Conservation (phyloP, 768 basidiomycete genomes). For the Rhizopogon sp. region DNA sequence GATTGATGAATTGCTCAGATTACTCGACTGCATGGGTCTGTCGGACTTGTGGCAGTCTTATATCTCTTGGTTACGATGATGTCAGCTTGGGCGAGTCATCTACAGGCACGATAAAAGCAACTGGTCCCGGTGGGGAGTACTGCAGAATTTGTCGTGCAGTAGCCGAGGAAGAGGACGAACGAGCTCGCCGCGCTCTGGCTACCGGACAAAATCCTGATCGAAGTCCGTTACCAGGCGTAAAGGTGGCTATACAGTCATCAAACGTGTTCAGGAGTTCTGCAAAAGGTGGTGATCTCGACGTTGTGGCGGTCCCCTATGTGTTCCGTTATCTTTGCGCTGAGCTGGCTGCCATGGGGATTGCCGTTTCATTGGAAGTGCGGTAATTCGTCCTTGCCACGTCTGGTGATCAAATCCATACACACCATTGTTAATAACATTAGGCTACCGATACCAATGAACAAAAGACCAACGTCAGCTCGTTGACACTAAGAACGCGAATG, state of each 20-base stretch:
- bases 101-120: conserved; percentile 47
- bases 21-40: conserved; percentile 99
- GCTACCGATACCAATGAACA: conserved; percentile 6
- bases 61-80: conserved; percentile 95
- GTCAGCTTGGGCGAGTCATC: conserved; percentile 62
- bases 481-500: background rate
- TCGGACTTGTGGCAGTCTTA: conserved; percentile 90
- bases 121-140: conserved; percentile 85
- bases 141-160: conserved; percentile 87
- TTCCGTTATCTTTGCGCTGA: conserved; percentile 94
- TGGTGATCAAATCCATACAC: conserved; percentile 10
- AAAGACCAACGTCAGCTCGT: background rate
- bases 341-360: conserved; percentile 97
- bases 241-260: conserved; percentile 60
- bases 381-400: conserved; percentile 18
- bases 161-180: conserved; percentile 59
- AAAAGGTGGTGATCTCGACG: conserved; percentile 84
- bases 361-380: conserved; percentile 75
- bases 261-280: conserved; percentile 54
- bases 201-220: conserved; percentile 46
- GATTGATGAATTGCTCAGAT: conserved; percentile 99
- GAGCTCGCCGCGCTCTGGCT: conserved; percentile 53
- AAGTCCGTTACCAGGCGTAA: conserved; percentile 44
- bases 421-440: conserved; percentile 10
- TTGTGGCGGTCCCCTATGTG: conserved; percentile 93